Conservation (phyloP, 345 rosid genomes). For the Boechera retrofracta region DNA sequence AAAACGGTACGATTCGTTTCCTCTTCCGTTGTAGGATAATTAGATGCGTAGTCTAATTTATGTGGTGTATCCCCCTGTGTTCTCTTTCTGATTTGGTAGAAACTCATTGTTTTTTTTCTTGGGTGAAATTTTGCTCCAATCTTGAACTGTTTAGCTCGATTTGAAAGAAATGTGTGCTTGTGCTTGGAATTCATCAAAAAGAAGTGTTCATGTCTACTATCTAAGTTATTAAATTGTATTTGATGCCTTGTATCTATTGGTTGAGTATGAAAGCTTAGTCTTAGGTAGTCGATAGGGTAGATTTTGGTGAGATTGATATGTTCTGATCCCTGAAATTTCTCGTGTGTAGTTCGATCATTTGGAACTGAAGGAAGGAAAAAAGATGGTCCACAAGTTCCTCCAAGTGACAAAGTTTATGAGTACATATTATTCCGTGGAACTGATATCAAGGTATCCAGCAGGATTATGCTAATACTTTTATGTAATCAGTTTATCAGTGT, state of each 20-base stretch:
- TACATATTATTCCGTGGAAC: constrained; percentile 73
- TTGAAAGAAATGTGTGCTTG: neutral
- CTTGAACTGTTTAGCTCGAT: constrained; percentile 18
- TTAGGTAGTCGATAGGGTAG: neutral
- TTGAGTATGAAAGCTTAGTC: constrained; percentile 1
- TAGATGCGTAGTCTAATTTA: constrained; percentile 1
- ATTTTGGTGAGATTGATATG: constrained; percentile 16
- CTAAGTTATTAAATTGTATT: neutral
- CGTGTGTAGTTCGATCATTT: constrained; percentile 63
- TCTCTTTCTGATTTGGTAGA: constrained; percentile 1
- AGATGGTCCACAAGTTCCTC: constrained; percentile 67
- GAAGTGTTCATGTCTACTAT: neutral
- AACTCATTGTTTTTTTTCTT: neutral
- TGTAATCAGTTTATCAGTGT: constrained; percentile 12
- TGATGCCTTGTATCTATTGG: constrained; percentile 7
- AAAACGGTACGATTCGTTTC: constrained; percentile 61
- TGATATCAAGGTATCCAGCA: constrained; percentile 62
- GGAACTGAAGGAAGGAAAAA: constrained; percentile 82
- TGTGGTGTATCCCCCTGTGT: neutral
- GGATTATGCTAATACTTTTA: neutral
- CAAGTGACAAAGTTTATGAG: constrained; percentile 68
- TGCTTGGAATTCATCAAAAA: neutral
- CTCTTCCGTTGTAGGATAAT: neutral
- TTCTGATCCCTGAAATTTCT: constrained; percentile 11
- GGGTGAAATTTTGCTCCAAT: constrained; percentile 6